Conservation (phyloP, 306 rosid genomes). For the Acacia confusa region DNA sequence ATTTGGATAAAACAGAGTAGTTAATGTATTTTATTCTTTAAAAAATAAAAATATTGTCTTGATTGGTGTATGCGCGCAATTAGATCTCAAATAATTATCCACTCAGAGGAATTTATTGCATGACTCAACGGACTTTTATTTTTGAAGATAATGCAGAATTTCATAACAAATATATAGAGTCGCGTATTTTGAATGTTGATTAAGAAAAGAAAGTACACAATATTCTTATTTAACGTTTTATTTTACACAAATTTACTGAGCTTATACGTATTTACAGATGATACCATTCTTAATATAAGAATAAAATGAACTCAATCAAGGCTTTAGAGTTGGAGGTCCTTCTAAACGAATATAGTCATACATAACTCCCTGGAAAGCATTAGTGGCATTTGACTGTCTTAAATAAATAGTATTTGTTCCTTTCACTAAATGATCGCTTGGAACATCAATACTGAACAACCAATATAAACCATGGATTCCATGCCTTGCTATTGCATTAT, state of each 20-base stretch:
- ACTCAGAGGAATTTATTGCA: background rate
- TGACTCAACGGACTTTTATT: background rate
- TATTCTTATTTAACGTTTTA: background rate
- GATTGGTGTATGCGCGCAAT: background rate
- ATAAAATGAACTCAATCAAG: conserved; percentile 5
- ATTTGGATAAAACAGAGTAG: too few species aligned
- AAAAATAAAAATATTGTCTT: background rate
- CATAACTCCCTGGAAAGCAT: conserved; percentile 70
- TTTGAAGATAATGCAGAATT: background rate
- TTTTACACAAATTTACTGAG: background rate
- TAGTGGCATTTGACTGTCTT: conserved; percentile 44
- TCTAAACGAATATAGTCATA: conserved; percentile 89
- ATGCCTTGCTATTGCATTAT: conserved; percentile 90
- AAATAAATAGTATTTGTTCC: conserved; percentile 66
- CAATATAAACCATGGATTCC: conserved; percentile 85
- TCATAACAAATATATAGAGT: background rate
- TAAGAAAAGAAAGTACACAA: background rate
- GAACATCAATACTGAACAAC: conserved; percentile 51
- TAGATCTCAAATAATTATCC: background rate
- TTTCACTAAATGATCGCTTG: conserved; percentile 31
- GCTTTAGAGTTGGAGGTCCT: conserved; percentile 43
- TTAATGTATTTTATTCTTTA: too few species aligned
- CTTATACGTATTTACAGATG: background rate
- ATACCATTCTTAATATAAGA: background rate
- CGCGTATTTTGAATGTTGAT: background rate